These are phyloP conservation scores for Pelargonium citronellum DNA, from an alignment of 441 rosid genomes.

Conservation along the genomic window DNA sequence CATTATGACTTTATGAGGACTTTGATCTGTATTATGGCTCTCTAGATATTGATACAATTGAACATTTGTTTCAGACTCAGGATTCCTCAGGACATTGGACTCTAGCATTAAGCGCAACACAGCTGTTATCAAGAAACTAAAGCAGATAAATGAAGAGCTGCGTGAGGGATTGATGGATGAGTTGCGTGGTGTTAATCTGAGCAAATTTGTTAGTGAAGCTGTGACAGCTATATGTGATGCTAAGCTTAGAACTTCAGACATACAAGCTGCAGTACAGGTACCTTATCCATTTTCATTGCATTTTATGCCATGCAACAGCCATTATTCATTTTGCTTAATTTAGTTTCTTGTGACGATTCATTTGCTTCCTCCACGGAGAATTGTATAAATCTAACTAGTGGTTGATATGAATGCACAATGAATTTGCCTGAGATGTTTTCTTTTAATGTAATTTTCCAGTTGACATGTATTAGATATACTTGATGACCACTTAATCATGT, in stretches of 20 bases:
- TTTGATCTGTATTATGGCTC: conserved; percentile 15
- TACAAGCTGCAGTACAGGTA: conserved; percentile 97
- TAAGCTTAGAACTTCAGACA: conserved; percentile 86
- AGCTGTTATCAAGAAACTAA: conserved; percentile 81
- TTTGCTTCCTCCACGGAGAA: neutral
- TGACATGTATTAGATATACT: neutral
- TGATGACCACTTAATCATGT: neutral
- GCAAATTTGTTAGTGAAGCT: conserved; percentile 97
- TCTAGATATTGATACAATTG: conserved; percentile 26
- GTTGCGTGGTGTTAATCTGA: conserved; percentile 68
- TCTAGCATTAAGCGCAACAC: conserved; percentile 95
- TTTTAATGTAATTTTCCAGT: neutral
- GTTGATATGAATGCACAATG: neutral
- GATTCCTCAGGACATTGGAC: conserved; percentile 88
- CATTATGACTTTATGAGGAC: neutral
- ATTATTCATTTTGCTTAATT: neutral
- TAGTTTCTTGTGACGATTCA: neutral
- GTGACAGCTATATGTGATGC: conserved; percentile 96
- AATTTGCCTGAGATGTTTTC: neutral
- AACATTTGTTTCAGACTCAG: conserved; percentile 51
- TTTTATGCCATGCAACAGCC: conserved; percentile 6
- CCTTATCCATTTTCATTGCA: neutral
- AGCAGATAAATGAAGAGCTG: conserved; percentile 93
- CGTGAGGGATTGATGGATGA: conserved; percentile 94
- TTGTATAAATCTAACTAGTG: neutral